Evolutionary conservation across 768 basidiomycete species (phyloP), one percentile per base, ranked within the genome.

Genomic region (Coprinellus aureogranulatus): DNA sequence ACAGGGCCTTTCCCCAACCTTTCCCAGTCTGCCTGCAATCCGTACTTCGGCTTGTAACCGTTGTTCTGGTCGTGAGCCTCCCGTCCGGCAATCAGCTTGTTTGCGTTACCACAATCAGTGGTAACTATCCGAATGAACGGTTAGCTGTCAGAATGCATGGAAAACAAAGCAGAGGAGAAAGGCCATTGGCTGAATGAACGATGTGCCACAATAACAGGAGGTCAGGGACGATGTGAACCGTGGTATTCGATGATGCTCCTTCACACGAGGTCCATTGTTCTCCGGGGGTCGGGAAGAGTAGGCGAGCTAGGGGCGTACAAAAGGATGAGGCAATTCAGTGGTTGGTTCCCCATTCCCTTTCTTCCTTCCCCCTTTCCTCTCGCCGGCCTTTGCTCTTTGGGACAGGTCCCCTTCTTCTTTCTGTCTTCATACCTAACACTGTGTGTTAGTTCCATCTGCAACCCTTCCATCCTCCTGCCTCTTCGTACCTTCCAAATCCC

Each of bases 351-450:
- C 34, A 34, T 34, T 34, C 34, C 34, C 34, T 34, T 34, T 49
- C 48, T 49, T 49, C 50, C 30, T 25, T 37, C 44, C 34, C 50
- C 62, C 55, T 47, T 50, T 59, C 53, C 44, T 51, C 56, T 53
- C 60, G 54, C 61, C 61, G 50, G 30, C 53, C 54, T 41, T 58
- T 54, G 42, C 30, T 26, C 53, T 62, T 53, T 53, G 64, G 70
- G 70, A 71, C 70, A 60, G 68, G 70, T 67, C 67, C 70, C 68
- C 64, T 64, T 63, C 57, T 41, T 45, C 40, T 53, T 54, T 42
- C 34, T 53, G 57, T 62, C 48, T 54, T 51, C 26, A 27, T 52
- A 8, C 34, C 50, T 52, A 39, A 48, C 45, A 48, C 52, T 53
- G 50, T 37, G 50, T 52, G 50, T 52, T 52, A 52, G 50, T 52